Conservation (phyloP, 352 stramenopile species). For the Globisporangium viniferum region DNA sequence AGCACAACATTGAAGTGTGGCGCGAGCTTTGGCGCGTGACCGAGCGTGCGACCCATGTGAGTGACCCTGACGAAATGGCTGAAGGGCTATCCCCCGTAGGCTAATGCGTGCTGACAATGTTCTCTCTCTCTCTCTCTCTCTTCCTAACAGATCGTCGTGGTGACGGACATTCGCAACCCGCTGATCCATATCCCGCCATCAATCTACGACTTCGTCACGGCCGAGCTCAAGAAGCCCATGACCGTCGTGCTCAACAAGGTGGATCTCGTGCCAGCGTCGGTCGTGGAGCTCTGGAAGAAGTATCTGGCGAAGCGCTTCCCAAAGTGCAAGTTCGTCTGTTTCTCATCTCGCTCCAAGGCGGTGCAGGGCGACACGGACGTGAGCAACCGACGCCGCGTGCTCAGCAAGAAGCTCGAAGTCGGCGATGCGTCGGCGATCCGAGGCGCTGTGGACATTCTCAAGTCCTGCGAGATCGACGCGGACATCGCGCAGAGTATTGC, state of each 20-base stretch:
- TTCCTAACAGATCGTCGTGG: conserved; percentile 39
- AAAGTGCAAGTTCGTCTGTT: conserved; percentile 63
- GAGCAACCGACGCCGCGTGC: conserved; percentile 58
- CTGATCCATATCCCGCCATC: conserved; percentile 79
- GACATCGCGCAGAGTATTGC: conserved; percentile 54
- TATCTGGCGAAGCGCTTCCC: conserved; percentile 67
- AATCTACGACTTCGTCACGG: conserved; percentile 76
- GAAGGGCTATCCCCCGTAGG: background rate
- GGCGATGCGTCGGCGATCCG: conserved; percentile 62
- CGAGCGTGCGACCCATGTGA: conserved; percentile 73
- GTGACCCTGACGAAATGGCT: background rate
- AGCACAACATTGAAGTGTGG: conserved; percentile 86
- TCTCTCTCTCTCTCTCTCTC: background rate
- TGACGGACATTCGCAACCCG: conserved; percentile 80
- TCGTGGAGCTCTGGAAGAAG: conserved; percentile 64
- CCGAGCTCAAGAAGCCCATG: conserved; percentile 74
- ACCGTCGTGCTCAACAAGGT: conserved; percentile 86
- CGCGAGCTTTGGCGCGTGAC: conserved; percentile 85
- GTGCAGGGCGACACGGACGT: conserved; percentile 68
- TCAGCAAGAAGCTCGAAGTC: conserved; percentile 81
- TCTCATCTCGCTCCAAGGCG: conserved; percentile 75
- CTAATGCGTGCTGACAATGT: background rate
- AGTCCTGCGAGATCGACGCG: conserved; percentile 57
- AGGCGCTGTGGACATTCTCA: conserved; percentile 63
- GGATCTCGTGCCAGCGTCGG: conserved; percentile 61